Evolutionary conservation across 495 filamentous ascomycete species (phyloP).

Genomic region (Hypoxylon perforatum): DNA sequence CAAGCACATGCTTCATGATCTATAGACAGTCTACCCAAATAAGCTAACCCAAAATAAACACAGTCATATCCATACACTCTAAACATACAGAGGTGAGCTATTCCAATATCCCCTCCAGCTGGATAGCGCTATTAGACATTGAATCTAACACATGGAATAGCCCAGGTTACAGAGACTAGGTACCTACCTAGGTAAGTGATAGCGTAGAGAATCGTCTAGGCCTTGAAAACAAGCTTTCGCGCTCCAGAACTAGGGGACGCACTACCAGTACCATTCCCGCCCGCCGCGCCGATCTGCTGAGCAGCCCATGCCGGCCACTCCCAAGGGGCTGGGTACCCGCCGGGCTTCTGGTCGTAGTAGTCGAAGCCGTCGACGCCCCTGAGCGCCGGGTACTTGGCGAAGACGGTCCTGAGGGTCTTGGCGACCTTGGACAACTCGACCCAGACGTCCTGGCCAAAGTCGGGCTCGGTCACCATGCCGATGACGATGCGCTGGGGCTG

Average conservation of each 20-base stretch:
- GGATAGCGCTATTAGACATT: no score
- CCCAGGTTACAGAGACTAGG: no score
- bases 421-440: constrained; percentile 45
- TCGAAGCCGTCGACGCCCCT: constrained; percentile 80
- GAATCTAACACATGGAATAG: no score
- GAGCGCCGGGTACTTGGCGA: constrained; percentile 56
- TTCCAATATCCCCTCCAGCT: no score
- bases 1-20: no score
- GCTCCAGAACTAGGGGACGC: not conserved
- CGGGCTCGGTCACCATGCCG: constrained; percentile 71
- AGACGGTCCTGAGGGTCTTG: constrained; percentile 46
- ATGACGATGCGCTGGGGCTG: constrained; percentile 69
- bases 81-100: no score
- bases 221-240: not conserved
- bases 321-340: constrained; percentile 64
- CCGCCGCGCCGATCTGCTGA: constrained; percentile 54
- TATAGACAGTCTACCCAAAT: no score
- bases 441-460: constrained; percentile 57
- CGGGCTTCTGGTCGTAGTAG: constrained; percentile 68
- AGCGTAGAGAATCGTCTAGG: not conserved
- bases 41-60: no score
- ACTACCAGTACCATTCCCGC: constrained; percentile 30
- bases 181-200: no score
- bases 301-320: constrained; percentile 66
- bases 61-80: no score